A percentile compares a stretch with the other conserved stretches of the same genome.
Conservation (phyloP, 768 basidiomycete species). For the Phylloporus rhodoxanthus region DNA sequence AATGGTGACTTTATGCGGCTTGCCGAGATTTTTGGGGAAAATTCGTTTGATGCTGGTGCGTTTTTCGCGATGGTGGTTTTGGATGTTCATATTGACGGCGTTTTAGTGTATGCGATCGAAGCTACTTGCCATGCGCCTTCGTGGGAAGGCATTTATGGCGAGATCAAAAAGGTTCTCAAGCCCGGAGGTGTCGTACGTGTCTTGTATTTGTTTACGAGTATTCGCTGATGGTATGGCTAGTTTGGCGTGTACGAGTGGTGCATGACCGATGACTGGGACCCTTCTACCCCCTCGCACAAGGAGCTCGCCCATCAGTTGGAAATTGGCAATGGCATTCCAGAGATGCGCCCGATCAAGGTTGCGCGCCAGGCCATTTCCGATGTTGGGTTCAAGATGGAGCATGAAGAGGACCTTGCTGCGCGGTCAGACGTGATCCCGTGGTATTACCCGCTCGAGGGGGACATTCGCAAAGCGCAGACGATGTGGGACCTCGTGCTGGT, state of each 20-base stretch:
- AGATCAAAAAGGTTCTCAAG: constrained; percentile 91
- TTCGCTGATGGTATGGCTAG: constrained; percentile 34
- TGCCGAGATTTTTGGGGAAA: constrained; percentile 83
- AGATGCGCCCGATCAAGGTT: constrained; percentile 76
- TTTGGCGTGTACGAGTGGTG: constrained; percentile 99
- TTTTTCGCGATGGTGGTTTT: constrained; percentile 6
- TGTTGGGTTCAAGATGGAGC: constrained; percentile 83
- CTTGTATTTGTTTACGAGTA: background rate
- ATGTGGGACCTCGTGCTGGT: constrained; percentile 85
- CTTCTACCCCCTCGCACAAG: constrained; percentile 81
- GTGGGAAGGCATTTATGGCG: constrained; percentile 92
- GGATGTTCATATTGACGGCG: constrained; percentile 5
- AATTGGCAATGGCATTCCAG: constrained; percentile 93
- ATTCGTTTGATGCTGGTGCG: constrained; percentile 89
- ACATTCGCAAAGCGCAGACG: constrained; percentile 88
- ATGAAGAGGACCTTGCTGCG: constrained; percentile 92
- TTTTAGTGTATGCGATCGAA: constrained; percentile 89
- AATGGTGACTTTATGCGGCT: constrained; percentile 98
- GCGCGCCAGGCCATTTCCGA: constrained; percentile 71
- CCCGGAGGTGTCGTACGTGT: constrained; percentile 85
- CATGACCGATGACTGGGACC: constrained; percentile 95
- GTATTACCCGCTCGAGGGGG: constrained; percentile 97
- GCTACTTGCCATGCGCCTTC: constrained; percentile 95
- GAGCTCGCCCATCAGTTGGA: constrained; percentile 87
- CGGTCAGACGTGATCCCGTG: constrained; percentile 73